A percentile compares a stretch with the other conserved stretches of the same genome.
These are phyloP conservation scores for Thielaviopsis ethacetica DNA, from an alignment of 2,329 filamentous ascomycete species.

Conservation along the genomic window DNA sequence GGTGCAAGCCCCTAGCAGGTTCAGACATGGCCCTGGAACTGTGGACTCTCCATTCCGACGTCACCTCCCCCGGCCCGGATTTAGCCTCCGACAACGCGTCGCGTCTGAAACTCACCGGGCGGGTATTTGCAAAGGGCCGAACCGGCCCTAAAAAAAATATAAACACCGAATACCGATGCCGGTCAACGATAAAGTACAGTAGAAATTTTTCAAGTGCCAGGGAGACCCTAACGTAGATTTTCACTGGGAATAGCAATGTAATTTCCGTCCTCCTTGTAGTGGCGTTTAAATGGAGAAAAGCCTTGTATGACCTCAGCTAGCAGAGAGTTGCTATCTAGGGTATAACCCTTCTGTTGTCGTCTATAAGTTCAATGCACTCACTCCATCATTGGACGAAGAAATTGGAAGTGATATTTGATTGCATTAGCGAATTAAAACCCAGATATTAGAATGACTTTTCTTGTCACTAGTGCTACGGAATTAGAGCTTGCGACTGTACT, in stretches of 20 bases:
- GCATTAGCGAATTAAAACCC: background rate
- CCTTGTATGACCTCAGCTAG: background rate
- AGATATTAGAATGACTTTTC: background rate
- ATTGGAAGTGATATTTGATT: background rate
- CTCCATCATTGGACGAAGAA: background rate
- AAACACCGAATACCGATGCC: background rate
- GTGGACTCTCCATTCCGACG: background rate
- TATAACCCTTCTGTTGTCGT: background rate
- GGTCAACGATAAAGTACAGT: too few relatives aligned
- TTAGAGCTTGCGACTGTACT: too few relatives aligned
- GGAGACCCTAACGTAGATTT: background rate
- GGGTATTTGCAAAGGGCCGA: background rate
- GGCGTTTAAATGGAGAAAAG: background rate
- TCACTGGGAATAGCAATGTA: background rate
- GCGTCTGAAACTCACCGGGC: background rate
- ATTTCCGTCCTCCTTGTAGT: background rate
- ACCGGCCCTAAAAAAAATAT: background rate
- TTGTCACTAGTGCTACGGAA: background rate
- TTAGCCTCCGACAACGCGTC: background rate
- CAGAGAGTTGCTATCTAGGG: background rate
- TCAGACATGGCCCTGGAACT: background rate
- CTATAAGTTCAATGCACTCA: background rate
- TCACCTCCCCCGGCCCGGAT: background rate
- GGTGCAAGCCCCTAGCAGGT: background rate
- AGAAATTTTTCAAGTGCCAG: too few relatives aligned